A percentile compares a stretch with the other conserved stretches of the same genome.
phyloP scores from a whole-genome alignment of 192 early-diverging fungal species.

The Coemansia umbellata region DNA sequence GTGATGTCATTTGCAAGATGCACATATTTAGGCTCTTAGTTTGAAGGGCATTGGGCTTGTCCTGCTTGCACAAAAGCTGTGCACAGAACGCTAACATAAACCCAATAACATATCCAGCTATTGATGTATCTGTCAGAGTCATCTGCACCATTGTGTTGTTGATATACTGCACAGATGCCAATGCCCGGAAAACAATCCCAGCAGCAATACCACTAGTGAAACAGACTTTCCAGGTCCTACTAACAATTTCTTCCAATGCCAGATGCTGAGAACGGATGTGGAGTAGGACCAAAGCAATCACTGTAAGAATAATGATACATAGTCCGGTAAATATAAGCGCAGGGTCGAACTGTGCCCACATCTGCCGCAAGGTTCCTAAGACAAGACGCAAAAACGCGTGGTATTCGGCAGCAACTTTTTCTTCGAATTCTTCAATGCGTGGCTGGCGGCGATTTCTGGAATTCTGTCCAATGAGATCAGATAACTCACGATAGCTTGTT shows the following conservation, averaged over 20 bases:
- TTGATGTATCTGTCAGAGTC: slow-evolving; percentile 12
- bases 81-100: slow-evolving; percentile 12
- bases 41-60: not conserved
- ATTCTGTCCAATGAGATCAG: not conserved
- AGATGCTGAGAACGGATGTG: slow-evolving; percentile 2
- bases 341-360: slow-evolving; percentile 93
- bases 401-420: slow-evolving; percentile 36
- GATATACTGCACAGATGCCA: slow-evolving; percentile 1
- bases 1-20: slow-evolving; percentile 25
- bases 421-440: slow-evolving; percentile 17
- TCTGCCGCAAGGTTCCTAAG: slow-evolving; percentile 67
- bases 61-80: not conserved
- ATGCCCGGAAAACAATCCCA: slow-evolving; percentile 7
- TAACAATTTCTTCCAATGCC: slow-evolving; percentile 9
- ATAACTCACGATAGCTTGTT: slow-evolving; percentile 26
- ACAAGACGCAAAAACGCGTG: slow-evolving; percentile 57
- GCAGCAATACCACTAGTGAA: slow-evolving; percentile 7
- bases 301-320: slow-evolving; percentile 40
- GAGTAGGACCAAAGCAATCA: slow-evolving; percentile 3
- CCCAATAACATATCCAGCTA: slow-evolving; percentile 17
- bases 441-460: not conserved
- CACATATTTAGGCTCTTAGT: not conserved
- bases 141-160: slow-evolving; percentile 5
- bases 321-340: slow-evolving; percentile 73
- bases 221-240: not conserved